Base-by-base conservation (phyloP, 2,329 filamentous ascomycete species). In the Talaromyces sp. region DNA sequence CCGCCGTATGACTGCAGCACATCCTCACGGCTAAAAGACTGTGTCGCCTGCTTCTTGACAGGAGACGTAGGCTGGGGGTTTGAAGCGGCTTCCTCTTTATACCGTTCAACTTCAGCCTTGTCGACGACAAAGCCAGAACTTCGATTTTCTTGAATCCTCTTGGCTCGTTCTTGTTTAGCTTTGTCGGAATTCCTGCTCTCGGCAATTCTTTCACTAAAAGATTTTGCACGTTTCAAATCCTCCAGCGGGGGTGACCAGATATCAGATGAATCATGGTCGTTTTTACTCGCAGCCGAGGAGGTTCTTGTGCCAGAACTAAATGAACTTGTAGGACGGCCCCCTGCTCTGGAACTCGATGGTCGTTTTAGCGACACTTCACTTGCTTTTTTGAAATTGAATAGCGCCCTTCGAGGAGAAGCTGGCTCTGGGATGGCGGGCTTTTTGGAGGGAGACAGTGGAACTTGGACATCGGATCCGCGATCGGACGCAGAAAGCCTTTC, bases 141-240 rank as follows among this genome's bases (percentile, higher is more conserved):
- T 65, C 79, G 73, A 58, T 74, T 78, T 9, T 68, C 71, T 54
- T 75, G 72, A 27, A 75, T 65, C 42, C 68, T 70, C 57, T 78
- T 74, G 50, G 72, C 72, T 54, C 72, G 75, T 56, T 78, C 73
- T 62, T 75, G 69, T 31, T 71, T 73, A 28, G 70, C 70, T 60
- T 74, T 76, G 33, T 79, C 76, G n/a, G 69, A 68, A 23, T 73
- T 69, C 54, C 79, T 85, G 42, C 87, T 88, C 56, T 90, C 87
- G 1, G 90, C 88, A 64, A 99, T 85, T 54, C 93, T 84, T 74
- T 98, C 92, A 71, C 90, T 96, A 75, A 98, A 99, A 60, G 86
- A 82, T 68, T 86, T 88, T 23, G 72, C 69, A 53, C 67, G 75
- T 62, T 58, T 67, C 28, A 64, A 57, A 16, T 66, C 70, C 50